These are phyloP conservation scores for Usnea hakonensis DNA, from an alignment of 495 filamentous ascomycete genomes.

Conservation along the genomic window DNA sequence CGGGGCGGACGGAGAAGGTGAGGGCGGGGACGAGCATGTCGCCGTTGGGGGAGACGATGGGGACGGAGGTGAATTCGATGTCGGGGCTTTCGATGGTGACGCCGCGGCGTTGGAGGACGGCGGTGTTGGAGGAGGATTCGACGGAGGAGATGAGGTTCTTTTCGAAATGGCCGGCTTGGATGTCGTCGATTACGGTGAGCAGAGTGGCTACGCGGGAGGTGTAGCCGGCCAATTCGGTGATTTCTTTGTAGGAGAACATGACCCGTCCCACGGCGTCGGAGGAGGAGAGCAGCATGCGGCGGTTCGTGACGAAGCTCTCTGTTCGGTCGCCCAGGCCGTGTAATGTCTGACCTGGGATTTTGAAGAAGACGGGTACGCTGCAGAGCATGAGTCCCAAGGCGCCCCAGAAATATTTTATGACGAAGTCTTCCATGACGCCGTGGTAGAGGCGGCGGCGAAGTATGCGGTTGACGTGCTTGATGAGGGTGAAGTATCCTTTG, in stretches of 20 bases:
- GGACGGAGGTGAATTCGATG: slow-evolving; percentile 84
- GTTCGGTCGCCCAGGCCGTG: slow-evolving; percentile 83
- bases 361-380: slow-evolving; percentile 92
- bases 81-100: slow-evolving; percentile 65
- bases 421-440: slow-evolving; percentile 97
- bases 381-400: slow-evolving; percentile 89
- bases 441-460: slow-evolving; percentile 83
- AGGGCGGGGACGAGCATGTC: slow-evolving; percentile 78
- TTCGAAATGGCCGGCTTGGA: slow-evolving; percentile 78
- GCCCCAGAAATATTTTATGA: slow-evolving; percentile 99
- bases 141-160: slow-evolving; percentile 93
- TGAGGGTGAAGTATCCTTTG: slow-evolving; percentile 97
- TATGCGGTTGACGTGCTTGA: slow-evolving; percentile 98
- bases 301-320: slow-evolving; percentile 92
- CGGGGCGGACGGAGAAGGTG: slow-evolving; percentile 75
- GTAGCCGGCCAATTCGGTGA: slow-evolving; percentile 90
- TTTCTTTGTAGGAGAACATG: slow-evolving; percentile 98
- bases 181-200: slow-evolving; percentile 89
- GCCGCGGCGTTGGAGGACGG: slow-evolving; percentile 72
- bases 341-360: slow-evolving; percentile 65
- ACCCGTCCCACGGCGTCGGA: slow-evolving; percentile 93
- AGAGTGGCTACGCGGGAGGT: slow-evolving; percentile 85
- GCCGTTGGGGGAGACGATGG: slow-evolving; percentile 96
- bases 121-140: slow-evolving; percentile 65
- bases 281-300: slow-evolving; percentile 79